A percentile compares a stretch with the other conserved stretches of the same genome.
These are phyloP conservation scores for Acer campestre DNA, from an alignment of 345 rosid species.

Conservation along the genomic window DNA sequence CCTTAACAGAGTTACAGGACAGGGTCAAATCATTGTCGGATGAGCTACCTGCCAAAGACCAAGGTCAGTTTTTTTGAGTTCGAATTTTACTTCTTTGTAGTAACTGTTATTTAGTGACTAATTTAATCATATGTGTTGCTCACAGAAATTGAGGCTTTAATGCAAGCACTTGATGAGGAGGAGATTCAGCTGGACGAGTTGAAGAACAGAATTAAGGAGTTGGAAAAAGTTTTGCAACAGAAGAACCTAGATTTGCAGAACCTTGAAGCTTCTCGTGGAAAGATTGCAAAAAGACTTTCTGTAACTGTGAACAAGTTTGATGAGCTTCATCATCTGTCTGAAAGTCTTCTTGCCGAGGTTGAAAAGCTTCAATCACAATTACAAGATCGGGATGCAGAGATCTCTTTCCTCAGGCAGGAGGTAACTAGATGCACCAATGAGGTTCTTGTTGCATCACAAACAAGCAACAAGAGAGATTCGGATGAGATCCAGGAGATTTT, in stretches of 20 bases:
- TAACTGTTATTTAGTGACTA: background rate
- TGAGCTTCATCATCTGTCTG: slow-evolving; percentile 92
- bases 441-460: slow-evolving; percentile 74
- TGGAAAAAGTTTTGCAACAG: slow-evolving; percentile 60
- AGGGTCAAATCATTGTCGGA: slow-evolving; percentile 54
- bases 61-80: slow-evolving; percentile 51
- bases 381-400: slow-evolving; percentile 85
- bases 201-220: slow-evolving; percentile 56
- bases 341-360: slow-evolving; percentile 74
- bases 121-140: slow-evolving; percentile 14
- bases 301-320: slow-evolving; percentile 83
- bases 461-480: slow-evolving; percentile 51
- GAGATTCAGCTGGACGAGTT: slow-evolving; percentile 88
- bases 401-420: slow-evolving; percentile 96
- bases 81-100: slow-evolving; percentile 17
- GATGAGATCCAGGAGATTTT: slow-evolving; percentile 60
- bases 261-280: slow-evolving; percentile 79
- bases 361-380: slow-evolving; percentile 88
- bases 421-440: slow-evolving; percentile 94
- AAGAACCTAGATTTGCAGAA: slow-evolving; percentile 70
- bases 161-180: slow-evolving; percentile 98
- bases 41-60: slow-evolving; percentile 72
- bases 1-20: slow-evolving; percentile 51
- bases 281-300: slow-evolving; percentile 80
- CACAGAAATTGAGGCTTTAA: slow-evolving; percentile 87